phyloP scores from a whole-genome alignment of 2,329 filamentous ascomycete genomes.

The Xylariales sp. region DNA sequence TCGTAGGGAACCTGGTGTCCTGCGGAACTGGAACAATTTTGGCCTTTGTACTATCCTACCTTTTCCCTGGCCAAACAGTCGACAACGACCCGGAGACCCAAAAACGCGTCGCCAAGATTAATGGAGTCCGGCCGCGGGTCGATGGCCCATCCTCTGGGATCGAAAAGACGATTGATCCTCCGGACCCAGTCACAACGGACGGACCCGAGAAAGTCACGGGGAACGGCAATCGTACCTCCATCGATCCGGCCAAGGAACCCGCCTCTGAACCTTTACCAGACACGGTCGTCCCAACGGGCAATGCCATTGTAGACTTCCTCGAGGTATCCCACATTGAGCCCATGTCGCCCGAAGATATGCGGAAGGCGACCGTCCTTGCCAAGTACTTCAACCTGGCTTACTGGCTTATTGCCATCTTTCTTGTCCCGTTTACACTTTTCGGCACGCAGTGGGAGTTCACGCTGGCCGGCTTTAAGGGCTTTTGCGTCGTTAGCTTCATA shows the following conservation, averaged over 20 bases:
- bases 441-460: constrained; percentile 32
- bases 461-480: constrained; percentile 30
- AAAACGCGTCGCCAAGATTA: constrained; percentile 24
- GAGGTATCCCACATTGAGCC: constrained; percentile 34
- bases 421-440: constrained; percentile 35
- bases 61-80: constrained; percentile 26
- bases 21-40: constrained; percentile 29
- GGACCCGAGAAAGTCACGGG: not conserved
- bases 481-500: constrained; percentile 34
- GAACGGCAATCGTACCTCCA: not conserved
- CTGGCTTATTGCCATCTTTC: constrained; percentile 29
- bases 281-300: constrained; percentile 26
- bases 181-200: not conserved
- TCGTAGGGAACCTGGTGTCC: constrained; percentile 33
- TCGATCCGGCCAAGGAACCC: not conserved
- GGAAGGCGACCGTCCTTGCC: constrained; percentile 31
- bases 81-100: constrained; percentile 17
- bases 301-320: constrained; percentile 37
- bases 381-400: constrained; percentile 30
- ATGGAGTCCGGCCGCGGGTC: constrained; percentile 18
- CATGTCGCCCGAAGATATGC: constrained; percentile 33
- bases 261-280: constrained; percentile 18
- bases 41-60: constrained; percentile 27
- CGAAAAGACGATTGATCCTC: not conserved
- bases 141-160: constrained; percentile 2